Evolutionary conservation across 139 green algal genomes (phyloP).

Genomic region (Chlorella vulgaris): DNA sequence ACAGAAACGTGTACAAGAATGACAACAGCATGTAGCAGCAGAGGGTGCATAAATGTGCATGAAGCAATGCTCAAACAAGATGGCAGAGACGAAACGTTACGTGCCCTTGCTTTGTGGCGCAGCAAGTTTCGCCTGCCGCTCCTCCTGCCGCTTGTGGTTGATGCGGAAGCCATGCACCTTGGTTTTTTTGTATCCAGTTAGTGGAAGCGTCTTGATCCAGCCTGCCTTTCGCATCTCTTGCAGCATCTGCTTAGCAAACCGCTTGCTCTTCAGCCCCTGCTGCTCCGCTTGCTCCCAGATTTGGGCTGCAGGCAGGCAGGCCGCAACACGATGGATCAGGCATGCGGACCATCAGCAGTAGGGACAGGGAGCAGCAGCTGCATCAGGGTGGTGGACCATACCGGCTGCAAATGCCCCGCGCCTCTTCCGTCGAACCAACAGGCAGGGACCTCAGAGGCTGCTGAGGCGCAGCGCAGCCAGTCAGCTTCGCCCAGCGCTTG

Average conservation of each 20-base stretch:
- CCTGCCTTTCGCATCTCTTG: not conserved
- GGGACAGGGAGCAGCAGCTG: too few species aligned
- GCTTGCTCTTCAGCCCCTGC: conserved; percentile 42
- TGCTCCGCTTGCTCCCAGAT: conserved; percentile 33
- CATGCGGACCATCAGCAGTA: too few species aligned
- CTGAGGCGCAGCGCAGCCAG: not conserved
- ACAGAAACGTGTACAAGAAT: too few species aligned
- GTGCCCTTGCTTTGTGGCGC: not conserved
- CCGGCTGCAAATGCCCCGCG: too few species aligned
- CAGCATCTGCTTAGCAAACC: conserved; percentile 48
- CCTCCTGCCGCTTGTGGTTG: not conserved
- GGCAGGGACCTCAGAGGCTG: not conserved
- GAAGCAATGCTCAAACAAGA: too few species aligned
- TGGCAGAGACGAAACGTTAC: too few species aligned
- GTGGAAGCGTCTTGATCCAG: not conserved
- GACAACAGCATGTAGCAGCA: too few species aligned
- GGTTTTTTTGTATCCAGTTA: not conserved
- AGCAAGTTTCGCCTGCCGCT: not conserved
- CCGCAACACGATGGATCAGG: too few species aligned
- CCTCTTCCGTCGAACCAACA: too few species aligned
- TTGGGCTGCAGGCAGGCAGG: conserved; percentile 19
- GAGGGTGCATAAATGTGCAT: too few species aligned
- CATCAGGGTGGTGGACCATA: too few species aligned
- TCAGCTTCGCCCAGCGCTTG: too few species aligned
- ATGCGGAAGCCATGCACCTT: not conserved